These are phyloP conservation scores for Phaeodactylum tricornutum DNA, from an alignment of 108 stramenopile genomes.

Conservation along the genomic window DNA sequence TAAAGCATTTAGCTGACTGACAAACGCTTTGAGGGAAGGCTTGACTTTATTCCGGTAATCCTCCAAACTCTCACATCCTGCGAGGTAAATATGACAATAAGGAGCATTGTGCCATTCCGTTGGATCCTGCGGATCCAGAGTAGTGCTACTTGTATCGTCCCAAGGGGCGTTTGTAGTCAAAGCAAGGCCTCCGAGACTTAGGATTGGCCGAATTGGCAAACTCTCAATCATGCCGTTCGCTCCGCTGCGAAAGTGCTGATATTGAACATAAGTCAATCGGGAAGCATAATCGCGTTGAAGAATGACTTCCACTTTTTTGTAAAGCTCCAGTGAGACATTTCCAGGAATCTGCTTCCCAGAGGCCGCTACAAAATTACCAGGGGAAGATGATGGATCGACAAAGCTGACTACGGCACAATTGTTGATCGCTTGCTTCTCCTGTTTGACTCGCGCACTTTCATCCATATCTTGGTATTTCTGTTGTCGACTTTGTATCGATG, in stretches of 20 bases:
- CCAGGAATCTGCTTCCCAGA: neutral
- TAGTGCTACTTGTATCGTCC: slow-evolving; percentile 19
- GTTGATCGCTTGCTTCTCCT: neutral
- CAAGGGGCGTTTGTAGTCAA: slow-evolving; percentile 12
- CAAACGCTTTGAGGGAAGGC: slow-evolving; percentile 64
- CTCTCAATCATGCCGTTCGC: slow-evolving; percentile 23
- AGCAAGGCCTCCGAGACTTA: slow-evolving; percentile 15
- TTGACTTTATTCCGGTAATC: slow-evolving; percentile 67
- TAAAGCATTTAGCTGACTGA: slow-evolving; percentile 62
- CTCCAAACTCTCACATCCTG: slow-evolving; percentile 47
- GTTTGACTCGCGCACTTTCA: too few species aligned
- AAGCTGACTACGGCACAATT: slow-evolving; percentile 27
- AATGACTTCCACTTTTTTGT: slow-evolving; percentile 30
- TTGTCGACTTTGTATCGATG: too few species aligned
- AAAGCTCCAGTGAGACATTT: slow-evolving; percentile 15
- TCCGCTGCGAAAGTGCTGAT: slow-evolving; percentile 39
- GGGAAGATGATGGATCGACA: slow-evolving; percentile 62
- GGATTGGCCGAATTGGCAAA: slow-evolving; percentile 33
- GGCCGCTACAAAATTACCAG: slow-evolving; percentile 8
- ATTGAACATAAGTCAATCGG: slow-evolving; percentile 46
- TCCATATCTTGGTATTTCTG: too few species aligned
- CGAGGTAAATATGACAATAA: slow-evolving; percentile 75
- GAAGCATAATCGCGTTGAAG: slow-evolving; percentile 37
- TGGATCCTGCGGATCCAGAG: slow-evolving; percentile 28
- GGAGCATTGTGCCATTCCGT: slow-evolving; percentile 68